phyloP scores from a whole-genome alignment of 768 basidiomycete species.

The Suillus clintonianus region DNA sequence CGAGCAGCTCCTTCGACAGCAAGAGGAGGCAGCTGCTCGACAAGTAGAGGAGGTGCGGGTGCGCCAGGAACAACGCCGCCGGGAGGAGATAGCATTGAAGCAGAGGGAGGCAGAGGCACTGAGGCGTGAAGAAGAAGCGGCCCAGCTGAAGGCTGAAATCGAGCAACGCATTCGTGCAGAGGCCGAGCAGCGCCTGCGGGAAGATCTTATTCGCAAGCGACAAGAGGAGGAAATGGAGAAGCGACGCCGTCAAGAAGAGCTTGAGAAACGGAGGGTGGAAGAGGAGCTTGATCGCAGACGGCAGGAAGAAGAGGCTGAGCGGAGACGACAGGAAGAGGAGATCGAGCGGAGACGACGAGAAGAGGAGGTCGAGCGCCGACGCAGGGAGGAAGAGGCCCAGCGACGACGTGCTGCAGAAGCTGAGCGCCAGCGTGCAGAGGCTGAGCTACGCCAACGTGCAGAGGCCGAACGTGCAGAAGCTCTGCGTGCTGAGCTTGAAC shows the following conservation, averaged over 20 bases:
- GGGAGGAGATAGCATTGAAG: not conserved
- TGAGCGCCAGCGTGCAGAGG: not conserved
- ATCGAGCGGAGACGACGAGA: not conserved
- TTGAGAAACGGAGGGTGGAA: not conserved
- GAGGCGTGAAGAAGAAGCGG: not conserved
- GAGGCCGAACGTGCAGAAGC: not conserved
- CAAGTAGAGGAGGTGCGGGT: not conserved
- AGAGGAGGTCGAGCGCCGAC: not conserved
- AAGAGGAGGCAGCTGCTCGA: not conserved
- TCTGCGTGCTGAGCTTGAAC: not conserved
- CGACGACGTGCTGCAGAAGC: not conserved
- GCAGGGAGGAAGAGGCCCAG: not conserved
- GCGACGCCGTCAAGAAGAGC: not conserved
- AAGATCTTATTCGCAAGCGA: not conserved
- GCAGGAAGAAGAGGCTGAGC: not conserved
- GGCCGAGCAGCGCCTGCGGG: conserved; percentile 1
- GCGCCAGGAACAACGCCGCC: not conserved
- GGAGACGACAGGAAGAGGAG: not conserved
- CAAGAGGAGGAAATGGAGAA: conserved; percentile 1
- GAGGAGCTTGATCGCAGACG: not conserved
- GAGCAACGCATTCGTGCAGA: not conserved
- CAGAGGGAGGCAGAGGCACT: not conserved
- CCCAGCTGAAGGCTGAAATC: not conserved
- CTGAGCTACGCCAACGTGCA: conserved; percentile 1
- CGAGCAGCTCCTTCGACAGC: not conserved